Base-by-base conservation (phyloP, 2,329 filamentous ascomycete species). In the Myriosclerotinia curreyana region DNA sequence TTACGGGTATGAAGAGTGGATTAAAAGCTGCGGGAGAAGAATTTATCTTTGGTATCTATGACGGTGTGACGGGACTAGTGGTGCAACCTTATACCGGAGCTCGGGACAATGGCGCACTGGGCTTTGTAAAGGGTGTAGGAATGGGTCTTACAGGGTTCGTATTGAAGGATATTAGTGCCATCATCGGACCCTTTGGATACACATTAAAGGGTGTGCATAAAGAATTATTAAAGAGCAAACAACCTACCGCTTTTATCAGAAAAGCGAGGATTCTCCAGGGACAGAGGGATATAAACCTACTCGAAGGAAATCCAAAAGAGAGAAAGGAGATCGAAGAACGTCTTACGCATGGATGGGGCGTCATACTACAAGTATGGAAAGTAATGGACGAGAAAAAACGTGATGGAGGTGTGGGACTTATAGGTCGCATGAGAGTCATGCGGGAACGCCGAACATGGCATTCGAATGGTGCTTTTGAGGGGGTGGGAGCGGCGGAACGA, bases 141-240 rank as follows among this genome's bases (percentile, higher is more conserved):
- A 64, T 60, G 48, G 62, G 62, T 8, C 36, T 60, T 14, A 53
- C 55, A 12, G 62, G 62, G 17, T 64, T 64, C 11, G 62, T 64
- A 1, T 38, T 64, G n/a, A 64, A 64, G n/a, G 82, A 87, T 59
- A 79, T 88, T 7, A 80, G 86, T 0, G 87, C 86, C 7, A 64
- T 88, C 1, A 72, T 87, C 1, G 85, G 86, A 0, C 85, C 85
- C 0, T 69, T 85, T 3, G 86, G 85, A 0, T 90, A 86, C 69
- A 81, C 83, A 0, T 78, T 88, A 67, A 88, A 89, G 71, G 87
- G 87, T 0, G 72, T 88, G 0, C 80, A 84, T 40, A 87, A 87
- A 68, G 83, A 90, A 71, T 74, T 80, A 1, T 12, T 81, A 66
- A 81, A 85, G 44, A 75, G 78, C 12, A 79, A 79, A 63, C 81